Evolutionary conservation across 495 filamentous ascomycete genomes (phyloP).

Genomic region (Collariella sp.): DNA sequence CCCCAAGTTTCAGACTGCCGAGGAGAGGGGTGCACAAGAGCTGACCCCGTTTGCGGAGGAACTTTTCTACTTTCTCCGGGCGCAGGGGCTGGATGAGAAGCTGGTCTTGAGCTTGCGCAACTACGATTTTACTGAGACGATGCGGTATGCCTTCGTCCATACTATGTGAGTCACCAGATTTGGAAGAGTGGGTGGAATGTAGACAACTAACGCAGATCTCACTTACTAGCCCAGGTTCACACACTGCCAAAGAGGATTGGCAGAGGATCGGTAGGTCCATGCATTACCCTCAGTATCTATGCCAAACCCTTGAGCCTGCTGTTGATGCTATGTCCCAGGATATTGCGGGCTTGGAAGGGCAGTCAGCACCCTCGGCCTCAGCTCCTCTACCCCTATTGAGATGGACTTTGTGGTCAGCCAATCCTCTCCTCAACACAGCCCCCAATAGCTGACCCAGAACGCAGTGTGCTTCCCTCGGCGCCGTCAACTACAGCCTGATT

Average conservation of each 20-base stretch:
- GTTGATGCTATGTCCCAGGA: slow-evolving; percentile 21
- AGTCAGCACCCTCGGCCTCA: slow-evolving; percentile 49
- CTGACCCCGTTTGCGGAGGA: slow-evolving; percentile 60
- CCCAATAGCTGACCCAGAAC: slow-evolving; percentile 2
- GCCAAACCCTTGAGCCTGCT: background rate
- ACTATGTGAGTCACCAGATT: slow-evolving; percentile 44
- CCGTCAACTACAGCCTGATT: slow-evolving; percentile 59
- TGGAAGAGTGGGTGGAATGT: background rate
- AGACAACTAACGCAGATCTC: background rate
- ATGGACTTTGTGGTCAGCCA: slow-evolving; percentile 51
- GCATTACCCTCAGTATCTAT: background rate
- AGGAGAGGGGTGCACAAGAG: slow-evolving; percentile 21
- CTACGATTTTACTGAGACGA: slow-evolving; percentile 69
- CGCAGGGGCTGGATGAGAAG: slow-evolving; percentile 54
- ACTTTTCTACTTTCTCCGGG: slow-evolving; percentile 59
- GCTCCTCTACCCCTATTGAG: slow-evolving; percentile 38
- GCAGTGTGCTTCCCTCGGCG: slow-evolving; percentile 71
- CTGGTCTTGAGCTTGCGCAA: slow-evolving; percentile 50
- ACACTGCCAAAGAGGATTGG: slow-evolving; percentile 42
- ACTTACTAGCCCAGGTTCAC: slow-evolving; percentile 40
- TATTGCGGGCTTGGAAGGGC: slow-evolving; percentile 59
- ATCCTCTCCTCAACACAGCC: background rate
- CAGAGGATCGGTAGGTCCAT: slow-evolving; percentile 48
- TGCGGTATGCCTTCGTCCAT: slow-evolving; percentile 67
- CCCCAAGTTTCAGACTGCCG: slow-evolving; percentile 43